phyloP scores from a whole-genome alignment of 2,329 filamentous ascomycete genomes.

The Xylariales sp. region DNA sequence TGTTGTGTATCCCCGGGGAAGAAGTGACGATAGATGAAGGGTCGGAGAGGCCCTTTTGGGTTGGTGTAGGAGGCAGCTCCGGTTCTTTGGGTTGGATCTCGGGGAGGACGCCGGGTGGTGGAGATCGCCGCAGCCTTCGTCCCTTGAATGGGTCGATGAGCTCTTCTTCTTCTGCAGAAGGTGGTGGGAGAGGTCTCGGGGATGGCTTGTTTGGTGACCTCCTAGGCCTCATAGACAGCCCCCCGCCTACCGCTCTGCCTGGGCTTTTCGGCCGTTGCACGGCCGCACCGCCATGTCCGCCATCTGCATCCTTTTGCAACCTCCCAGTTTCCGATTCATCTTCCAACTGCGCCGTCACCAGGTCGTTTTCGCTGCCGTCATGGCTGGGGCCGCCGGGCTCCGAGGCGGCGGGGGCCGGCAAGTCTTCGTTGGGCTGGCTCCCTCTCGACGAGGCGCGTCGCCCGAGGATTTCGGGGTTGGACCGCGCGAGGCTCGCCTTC shows the following conservation, averaged over 20 bases:
- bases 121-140: slow-evolving; percentile 53
- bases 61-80: slow-evolving; percentile 70
- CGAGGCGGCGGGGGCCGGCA: slow-evolving; percentile 38
- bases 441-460: slow-evolving; percentile 54
- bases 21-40: slow-evolving; percentile 64
- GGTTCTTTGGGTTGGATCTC: slow-evolving; percentile 63
- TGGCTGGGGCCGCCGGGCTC: slow-evolving; percentile 39
- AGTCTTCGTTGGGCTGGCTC: slow-evolving; percentile 31
- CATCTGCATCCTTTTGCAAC: slow-evolving; percentile 7
- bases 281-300: slow-evolving; percentile 14
- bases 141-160: slow-evolving; percentile 57
- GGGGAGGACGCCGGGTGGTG: slow-evolving; percentile 50
- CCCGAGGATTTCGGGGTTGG: slow-evolving; percentile 68
- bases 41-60: slow-evolving; percentile 61
- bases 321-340: slow-evolving; percentile 41
- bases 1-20: slow-evolving; percentile 69
- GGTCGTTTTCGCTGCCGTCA: slow-evolving; percentile 46
- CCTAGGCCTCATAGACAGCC: slow-evolving; percentile 52
- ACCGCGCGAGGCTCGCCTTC: slow-evolving; percentile 70
- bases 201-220: slow-evolving; percentile 57
- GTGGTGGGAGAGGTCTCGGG: slow-evolving; percentile 61
- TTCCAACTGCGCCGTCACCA: slow-evolving; percentile 50
- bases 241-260: slow-evolving; percentile 47
- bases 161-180: slow-evolving; percentile 57
- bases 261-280: slow-evolving; percentile 37